Evolutionary conservation across 1,284 basidiomycete genomes (phyloP).

Genomic region (Polyporus tsugae): DNA sequence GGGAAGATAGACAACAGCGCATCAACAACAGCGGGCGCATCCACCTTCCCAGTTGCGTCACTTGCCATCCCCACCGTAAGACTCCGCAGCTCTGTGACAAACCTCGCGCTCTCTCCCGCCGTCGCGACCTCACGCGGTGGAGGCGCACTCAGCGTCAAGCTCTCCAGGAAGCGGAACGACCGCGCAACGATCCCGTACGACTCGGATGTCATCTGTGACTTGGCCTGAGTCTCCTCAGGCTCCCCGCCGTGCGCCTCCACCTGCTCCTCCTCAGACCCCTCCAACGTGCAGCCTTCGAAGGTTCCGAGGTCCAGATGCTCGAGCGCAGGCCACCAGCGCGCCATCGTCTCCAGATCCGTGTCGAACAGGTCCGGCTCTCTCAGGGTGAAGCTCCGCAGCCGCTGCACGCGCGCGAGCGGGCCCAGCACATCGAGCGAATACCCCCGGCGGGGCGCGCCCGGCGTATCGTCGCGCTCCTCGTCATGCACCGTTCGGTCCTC

Average conservation of each 20-base stretch:
- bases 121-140: slow-evolving; percentile 14
- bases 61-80: slow-evolving; percentile 31
- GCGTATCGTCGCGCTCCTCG: slow-evolving; percentile 32
- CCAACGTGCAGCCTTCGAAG: slow-evolving; percentile 9
- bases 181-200: slow-evolving; percentile 48
- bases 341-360: slow-evolving; percentile 48
- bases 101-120: background rate
- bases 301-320: slow-evolving; percentile 53
- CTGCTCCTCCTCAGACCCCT: slow-evolving; percentile 4
- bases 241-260: background rate
- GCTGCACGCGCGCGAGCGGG: slow-evolving; percentile 43
- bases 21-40: slow-evolving; percentile 27
- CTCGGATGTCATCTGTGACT: slow-evolving; percentile 45
- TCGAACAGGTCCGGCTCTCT: slow-evolving; percentile 47
- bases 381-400: slow-evolving; percentile 50
- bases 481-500: slow-evolving; percentile 43
- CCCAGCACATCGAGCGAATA: slow-evolving; percentile 39
- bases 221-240: slow-evolving; percentile 12
- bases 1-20: slow-evolving; percentile 33
- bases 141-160: slow-evolving; percentile 49
- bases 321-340: slow-evolving; percentile 48
- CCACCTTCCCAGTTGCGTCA: slow-evolving; percentile 12
- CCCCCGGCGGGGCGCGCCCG: slow-evolving; percentile 16
- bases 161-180: slow-evolving; percentile 45
- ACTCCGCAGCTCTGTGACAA: slow-evolving; percentile 17